A percentile compares a stretch with the other conserved stretches of the same genome.
Conservation (phyloP, 2,329 filamentous ascomycete species). For the Fusarium ambrosium region DNA sequence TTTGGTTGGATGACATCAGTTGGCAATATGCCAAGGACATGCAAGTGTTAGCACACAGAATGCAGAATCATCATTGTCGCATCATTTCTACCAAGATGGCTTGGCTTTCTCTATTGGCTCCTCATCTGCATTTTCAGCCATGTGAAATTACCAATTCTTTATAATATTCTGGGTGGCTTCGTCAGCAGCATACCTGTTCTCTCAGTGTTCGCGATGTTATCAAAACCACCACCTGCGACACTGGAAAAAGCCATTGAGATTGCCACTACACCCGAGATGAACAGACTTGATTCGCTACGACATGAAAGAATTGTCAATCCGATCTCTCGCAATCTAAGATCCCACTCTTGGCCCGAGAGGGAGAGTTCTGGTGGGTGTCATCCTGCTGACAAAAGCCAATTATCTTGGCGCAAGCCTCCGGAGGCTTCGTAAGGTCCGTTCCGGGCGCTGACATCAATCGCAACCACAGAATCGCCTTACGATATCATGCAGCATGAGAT, state of each 20-base stretch:
- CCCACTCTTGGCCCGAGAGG: not conserved
- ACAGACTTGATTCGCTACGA: not conserved
- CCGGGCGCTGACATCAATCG: not conserved
- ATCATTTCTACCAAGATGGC: not conserved
- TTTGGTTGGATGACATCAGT: not conserved
- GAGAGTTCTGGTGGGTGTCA: not conserved
- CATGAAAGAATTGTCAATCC: not conserved
- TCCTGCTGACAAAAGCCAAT: not conserved
- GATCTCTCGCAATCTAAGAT: not conserved
- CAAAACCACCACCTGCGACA: not conserved
- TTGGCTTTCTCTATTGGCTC: not conserved
- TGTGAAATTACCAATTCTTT: not conserved
- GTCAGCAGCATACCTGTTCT: not conserved
- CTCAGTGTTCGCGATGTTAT: not conserved
- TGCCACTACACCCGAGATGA: not conserved
- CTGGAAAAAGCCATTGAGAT: not conserved
- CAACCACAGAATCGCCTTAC: not conserved
- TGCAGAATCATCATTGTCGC: not conserved
- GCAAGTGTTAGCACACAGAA: not conserved
- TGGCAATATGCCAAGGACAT: not conserved
- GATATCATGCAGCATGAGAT: not conserved
- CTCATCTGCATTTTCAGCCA: not conserved
- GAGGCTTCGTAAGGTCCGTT: conserved; percentile 20
- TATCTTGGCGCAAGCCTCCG: not conserved
- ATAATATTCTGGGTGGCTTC: not conserved